Evolutionary conservation across 2,329 filamentous ascomycete genomes (phyloP).

Genomic region (Fusarium nematophilum): DNA sequence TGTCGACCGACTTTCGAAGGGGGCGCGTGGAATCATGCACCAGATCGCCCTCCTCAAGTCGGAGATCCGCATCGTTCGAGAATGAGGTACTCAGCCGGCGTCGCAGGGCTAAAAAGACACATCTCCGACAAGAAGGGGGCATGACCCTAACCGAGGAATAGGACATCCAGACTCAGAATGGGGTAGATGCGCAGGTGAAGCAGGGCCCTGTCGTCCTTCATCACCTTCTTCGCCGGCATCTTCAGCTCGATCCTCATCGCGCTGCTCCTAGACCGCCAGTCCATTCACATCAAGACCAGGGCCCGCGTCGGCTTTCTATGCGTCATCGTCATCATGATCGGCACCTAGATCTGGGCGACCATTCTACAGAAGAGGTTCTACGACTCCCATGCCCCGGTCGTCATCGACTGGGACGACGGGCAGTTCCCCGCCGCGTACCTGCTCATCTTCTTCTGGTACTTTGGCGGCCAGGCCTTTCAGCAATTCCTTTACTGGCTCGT

Average conservation of each 20-base stretch:
- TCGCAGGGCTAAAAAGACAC: no score
- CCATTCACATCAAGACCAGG: conserved; percentile 35
- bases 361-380: conserved; percentile 34
- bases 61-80: no score
- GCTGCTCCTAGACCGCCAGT: conserved; percentile 27
- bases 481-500: conserved; percentile 20
- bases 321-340: conserved; percentile 11
- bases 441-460: conserved; percentile 36
- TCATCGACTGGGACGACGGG: conserved; percentile 33
- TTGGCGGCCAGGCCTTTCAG: conserved; percentile 32
- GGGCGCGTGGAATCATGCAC: no score
- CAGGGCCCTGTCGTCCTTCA: conserved; percentile 17
- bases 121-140: no score
- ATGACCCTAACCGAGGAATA: no score
- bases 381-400: conserved; percentile 16
- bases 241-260: conserved; percentile 15
- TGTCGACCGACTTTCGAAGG: no score
- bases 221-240: conserved; percentile 18
- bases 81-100: no score
- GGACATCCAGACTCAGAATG: no score
- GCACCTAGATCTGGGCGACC: conserved; percentile 32
- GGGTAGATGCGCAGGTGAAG: no score
- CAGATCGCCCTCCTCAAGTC: no score
- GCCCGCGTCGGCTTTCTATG: conserved; percentile 51
- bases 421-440: conserved; percentile 32